Conservation (phyloP, 208 protist genomes). For the Wallacemonas sp. region DNA sequence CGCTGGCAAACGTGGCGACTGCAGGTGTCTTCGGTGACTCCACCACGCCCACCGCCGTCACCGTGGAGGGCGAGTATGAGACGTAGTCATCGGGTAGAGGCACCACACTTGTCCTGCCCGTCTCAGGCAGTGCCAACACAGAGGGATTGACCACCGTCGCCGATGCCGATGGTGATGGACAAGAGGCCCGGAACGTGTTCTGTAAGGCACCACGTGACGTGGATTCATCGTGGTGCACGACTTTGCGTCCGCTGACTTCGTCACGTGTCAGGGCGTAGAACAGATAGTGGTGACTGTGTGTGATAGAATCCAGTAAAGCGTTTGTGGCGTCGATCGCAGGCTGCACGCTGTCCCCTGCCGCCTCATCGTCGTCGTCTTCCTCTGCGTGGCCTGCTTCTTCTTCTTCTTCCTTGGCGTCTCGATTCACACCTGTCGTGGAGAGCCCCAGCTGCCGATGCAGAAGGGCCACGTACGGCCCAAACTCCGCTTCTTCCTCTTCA, state of each 20-base stretch:
- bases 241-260: background rate
- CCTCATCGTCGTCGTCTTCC: background rate
- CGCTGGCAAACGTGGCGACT: background rate
- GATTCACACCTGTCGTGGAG: background rate
- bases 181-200: too few species aligned
- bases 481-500: constrained; percentile 12
- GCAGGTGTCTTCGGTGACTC: constrained; percentile 10
- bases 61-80: background rate
- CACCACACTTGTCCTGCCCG: background rate
- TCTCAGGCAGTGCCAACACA: background rate
- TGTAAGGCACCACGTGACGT: background rate
- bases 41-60: constrained; percentile 2
- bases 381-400: too few species aligned
- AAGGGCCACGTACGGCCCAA: constrained; percentile 1
- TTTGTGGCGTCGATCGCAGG: background rate
- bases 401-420: too few species aligned
- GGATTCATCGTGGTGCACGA: background rate
- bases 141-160: background rate
- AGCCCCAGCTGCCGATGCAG: background rate
- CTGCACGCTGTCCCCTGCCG: background rate
- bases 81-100: constrained; percentile 16
- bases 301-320: constrained; percentile 2
- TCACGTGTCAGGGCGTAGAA: background rate
- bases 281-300: background rate
- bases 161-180: too few species aligned